These are phyloP conservation scores for Leavenworthia alabamica DNA, from an alignment of 345 rosid species.

Conservation along the genomic window DNA sequence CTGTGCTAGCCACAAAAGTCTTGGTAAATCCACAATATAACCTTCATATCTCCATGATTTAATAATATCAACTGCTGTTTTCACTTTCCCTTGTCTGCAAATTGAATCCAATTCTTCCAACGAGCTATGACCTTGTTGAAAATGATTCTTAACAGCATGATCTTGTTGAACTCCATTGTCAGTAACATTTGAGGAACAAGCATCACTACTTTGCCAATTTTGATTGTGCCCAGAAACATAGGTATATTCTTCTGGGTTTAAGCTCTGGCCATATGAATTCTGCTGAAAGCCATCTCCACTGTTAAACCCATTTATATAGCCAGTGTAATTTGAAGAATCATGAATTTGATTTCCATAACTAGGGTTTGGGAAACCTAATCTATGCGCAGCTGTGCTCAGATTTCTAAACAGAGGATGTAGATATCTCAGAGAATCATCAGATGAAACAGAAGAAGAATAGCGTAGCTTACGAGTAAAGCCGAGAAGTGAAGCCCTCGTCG, in stretches of 20 bases:
- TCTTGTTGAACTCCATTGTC: not conserved
- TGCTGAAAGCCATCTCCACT: slow-evolving; percentile 10
- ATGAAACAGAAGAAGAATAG: slow-evolving; percentile 28
- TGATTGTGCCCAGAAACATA: not conserved
- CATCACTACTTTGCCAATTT: slow-evolving; percentile 9
- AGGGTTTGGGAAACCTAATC: slow-evolving; percentile 31
- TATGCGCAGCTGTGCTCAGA: slow-evolving; percentile 44
- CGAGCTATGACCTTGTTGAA: not conserved
- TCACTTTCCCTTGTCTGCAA: slow-evolving; percentile 48
- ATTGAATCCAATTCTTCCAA: slow-evolving; percentile 48
- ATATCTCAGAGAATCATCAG: slow-evolving; percentile 23
- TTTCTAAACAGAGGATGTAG: slow-evolving; percentile 21
- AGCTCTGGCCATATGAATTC: slow-evolving; percentile 6
- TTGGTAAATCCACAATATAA: slow-evolving; percentile 41
- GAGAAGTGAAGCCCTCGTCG: slow-evolving; percentile 33
- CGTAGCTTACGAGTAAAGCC: slow-evolving; percentile 35
- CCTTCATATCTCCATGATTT: slow-evolving; percentile 32
- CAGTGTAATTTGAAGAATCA: slow-evolving; percentile 5
- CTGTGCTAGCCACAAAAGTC: slow-evolving; percentile 40
- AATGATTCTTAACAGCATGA: not conserved
- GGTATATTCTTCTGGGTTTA: not conserved
- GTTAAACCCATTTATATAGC: not conserved
- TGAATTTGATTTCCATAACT: not conserved
- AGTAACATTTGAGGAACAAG: not conserved
- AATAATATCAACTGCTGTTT: slow-evolving; percentile 47